Conservation (phyloP, 805 yeast genomes). For the Candida sithepensis region DNA sequence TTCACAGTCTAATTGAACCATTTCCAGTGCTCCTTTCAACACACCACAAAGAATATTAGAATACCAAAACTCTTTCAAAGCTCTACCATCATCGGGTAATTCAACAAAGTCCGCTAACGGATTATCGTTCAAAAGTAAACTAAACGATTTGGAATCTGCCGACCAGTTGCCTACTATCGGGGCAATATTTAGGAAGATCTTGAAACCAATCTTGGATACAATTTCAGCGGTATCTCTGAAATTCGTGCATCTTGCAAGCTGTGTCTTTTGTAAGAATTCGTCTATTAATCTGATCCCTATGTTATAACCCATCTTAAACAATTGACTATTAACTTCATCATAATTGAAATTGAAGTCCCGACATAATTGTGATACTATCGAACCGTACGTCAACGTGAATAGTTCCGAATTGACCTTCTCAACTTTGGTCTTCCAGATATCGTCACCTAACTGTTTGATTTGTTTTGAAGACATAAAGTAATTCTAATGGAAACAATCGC, state of each 20-base stretch:
- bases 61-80: conserved; percentile 78
- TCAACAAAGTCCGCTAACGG: conserved; percentile 96
- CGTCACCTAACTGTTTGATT: conserved; percentile 64
- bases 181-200: conserved; percentile 76
- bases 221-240: conserved; percentile 87
- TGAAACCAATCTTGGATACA: conserved; percentile 83
- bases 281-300: conserved; percentile 90
- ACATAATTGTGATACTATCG: conserved; percentile 87
- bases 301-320: conserved; percentile 92
- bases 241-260: conserved; percentile 74
- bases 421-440: conserved; percentile 83
- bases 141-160: conserved; percentile 68
- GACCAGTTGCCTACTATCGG: conserved; percentile 74
- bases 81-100: conserved; percentile 74
- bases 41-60: conserved; percentile 89
- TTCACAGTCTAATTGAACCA: conserved; percentile 93
- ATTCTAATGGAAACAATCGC: too few relatives aligned
- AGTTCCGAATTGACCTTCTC: conserved; percentile 91
- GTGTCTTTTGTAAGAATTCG: conserved; percentile 86
- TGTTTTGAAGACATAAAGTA: conserved; percentile 30
- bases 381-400: conserved; percentile 92
- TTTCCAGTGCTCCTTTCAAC: conserved; percentile 84
- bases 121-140: conserved; percentile 70
- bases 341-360: conserved; percentile 78
- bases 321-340: conserved; percentile 71